phyloP scores from a whole-genome alignment of 805 yeast genomes.

The Hanseniaspora lindneri region DNA sequence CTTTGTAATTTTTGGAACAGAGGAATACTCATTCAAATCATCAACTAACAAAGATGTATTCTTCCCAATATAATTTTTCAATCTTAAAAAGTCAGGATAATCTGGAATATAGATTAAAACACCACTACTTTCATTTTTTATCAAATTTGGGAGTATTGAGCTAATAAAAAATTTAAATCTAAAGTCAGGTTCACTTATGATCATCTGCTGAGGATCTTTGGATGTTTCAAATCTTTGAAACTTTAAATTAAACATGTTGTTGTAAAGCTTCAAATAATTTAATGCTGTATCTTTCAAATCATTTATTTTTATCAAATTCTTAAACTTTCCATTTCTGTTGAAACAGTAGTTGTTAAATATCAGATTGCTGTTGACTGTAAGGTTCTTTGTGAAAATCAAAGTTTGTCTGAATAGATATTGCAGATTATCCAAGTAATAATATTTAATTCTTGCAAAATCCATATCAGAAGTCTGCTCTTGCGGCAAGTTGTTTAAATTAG shows the following conservation, averaged over 20 bases:
- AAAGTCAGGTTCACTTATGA: conserved; percentile 58
- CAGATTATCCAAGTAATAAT: conserved; percentile 85
- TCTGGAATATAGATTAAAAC: conserved; percentile 70
- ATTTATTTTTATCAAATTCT: conserved; percentile 38
- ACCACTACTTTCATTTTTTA: conserved; percentile 57
- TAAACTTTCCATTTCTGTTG: conserved; percentile 51
- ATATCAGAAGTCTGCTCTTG: conserved; percentile 58
- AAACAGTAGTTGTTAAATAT: conserved; percentile 38
- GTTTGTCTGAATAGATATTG: conserved; percentile 65
- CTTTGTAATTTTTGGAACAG: conserved; percentile 56
- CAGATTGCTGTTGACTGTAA: conserved; percentile 72
- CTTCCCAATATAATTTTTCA: conserved; percentile 48
- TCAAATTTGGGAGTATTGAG: conserved; percentile 53
- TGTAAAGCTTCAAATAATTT: conserved; percentile 28
- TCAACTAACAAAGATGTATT: conserved; percentile 56
- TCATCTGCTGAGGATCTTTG: conserved; percentile 11
- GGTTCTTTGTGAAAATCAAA: conserved; percentile 58
- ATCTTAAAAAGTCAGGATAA: conserved; percentile 72
- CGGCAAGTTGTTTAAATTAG: conserved; percentile 66
- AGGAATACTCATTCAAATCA: conserved; percentile 72
- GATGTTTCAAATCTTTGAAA: conserved; percentile 53
- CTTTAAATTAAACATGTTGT: conserved; percentile 45
- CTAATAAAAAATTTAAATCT: conserved; percentile 72
- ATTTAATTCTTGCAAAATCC: conserved; percentile 81
- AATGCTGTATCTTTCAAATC: conserved; percentile 46